Base-by-base conservation (phyloP, 225 moss, liverwort and hornwort species). In the Bryoerythrophyllum caledonicum region DNA sequence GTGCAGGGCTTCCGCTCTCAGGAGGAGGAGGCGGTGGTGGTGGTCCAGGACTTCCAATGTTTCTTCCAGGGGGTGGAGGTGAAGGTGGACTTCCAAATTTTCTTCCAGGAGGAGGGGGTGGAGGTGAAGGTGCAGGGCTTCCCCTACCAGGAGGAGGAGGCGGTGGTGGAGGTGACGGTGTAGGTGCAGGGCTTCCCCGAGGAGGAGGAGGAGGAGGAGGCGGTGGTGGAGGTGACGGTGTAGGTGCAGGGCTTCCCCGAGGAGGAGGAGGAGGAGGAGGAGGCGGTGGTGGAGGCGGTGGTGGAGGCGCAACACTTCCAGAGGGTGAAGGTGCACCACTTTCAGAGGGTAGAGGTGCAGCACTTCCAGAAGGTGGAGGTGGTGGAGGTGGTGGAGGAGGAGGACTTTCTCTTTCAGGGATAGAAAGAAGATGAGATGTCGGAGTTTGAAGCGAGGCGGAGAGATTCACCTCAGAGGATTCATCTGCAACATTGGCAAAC, bases 31-130 rank as follows among this genome's bases (percentile, higher is more conserved):
- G 49, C 0, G 74, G 55, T 8, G 65, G 70, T 7, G 70, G 2
- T 34, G 49, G 28, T 57, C 79, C 75, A 12, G 81, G 49, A 4
- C 74, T 67, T 53, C 74, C 79, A 59, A 14, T 25, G 15, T 59
- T 28, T 1, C 64, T 69, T 35, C 60, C 66, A 15, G 72, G 72
- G 17, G 73, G 69, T 2, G 77, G 86, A 0, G 81, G 87, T 2
- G 80, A 21, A 13, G 68, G 74, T 13, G 74, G 69, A 2, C 76
- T 58, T 40, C 60, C 60, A n/a, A n/a, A n/a, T n/a, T n/a, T n/a
- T 4, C 40, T 73, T 11, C 52, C 61, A 37, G 64, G 65, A n/a
- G 74, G 38, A 16, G 67, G 67, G 0, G 86, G 38, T 32, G 32
- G 5, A 32, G 32, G 75, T 10, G 58, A 16, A 32, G 72, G 57